Evolutionary conservation across 1,284 basidiomycete species (phyloP), one percentile per base, ranked within the genome.

Genomic region (Cryptococcus floricola): DNA sequence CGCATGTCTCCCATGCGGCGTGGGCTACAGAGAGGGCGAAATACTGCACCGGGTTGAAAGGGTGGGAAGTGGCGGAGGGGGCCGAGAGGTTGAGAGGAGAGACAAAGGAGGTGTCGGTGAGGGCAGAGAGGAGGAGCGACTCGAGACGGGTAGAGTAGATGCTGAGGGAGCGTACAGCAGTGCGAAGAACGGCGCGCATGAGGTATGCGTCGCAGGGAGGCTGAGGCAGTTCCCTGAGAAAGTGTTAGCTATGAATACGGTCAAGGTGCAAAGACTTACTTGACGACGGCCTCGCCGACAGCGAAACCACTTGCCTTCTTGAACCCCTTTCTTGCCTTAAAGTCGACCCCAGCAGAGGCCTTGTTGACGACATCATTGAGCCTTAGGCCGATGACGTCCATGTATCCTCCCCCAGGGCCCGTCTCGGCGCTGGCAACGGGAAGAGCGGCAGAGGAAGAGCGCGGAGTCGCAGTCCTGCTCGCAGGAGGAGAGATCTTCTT

Each of bases 121-220:
- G 61, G 0, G 73, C 71, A 5, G 76, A 76, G 10, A 77, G 70
- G 23, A 78, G 67, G 23, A 77, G 67, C 18, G 76, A 73, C 54
- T 78, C 77, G 47, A 78, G 67, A 10, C 77, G 70, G 23, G 71
- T 74, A 34, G 66, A 68, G 60, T 77, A 77, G 62, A 77, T 77
- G 27, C 74, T 72, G 13, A 77, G 65, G 23, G 75, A 66, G 25
- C 73, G 68, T 48, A 76, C 71, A 10, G 70, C 57, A 13, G 71
- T 75, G 48, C 76, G 72, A 44, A 77, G 66, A 8, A 77, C 67
- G 3, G 76, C 76, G 37, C 76, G 71, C n/a, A 76, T 65, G 45
- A 77, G 67, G 60, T 77, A 77, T 2, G 75, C 69, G 62, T 77
- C 76, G 34, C 66, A 64, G 7, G 70, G 61, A 5, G 72, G 72